Evolutionary conservation across 495 filamentous ascomycete species (phyloP).

Genomic region (Lasiosphaeria miniovina): DNA sequence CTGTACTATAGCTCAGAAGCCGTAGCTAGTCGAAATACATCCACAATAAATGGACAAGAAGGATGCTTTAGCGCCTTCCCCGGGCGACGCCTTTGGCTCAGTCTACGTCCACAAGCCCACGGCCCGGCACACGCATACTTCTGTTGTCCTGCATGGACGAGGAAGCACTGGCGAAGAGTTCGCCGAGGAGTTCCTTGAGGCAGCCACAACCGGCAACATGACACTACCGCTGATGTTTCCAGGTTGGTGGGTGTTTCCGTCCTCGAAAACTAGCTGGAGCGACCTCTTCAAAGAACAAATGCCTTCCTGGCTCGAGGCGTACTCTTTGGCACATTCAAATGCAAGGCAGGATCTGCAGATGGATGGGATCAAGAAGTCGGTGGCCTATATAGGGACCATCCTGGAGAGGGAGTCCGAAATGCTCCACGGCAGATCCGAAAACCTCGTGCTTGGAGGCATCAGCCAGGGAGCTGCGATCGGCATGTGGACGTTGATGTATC

Average conservation of each 20-base stretch:
- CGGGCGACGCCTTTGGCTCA: conserved; percentile 7
- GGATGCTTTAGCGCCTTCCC: background rate
- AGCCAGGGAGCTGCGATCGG: conserved; percentile 53
- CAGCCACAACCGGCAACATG: conserved; percentile 15
- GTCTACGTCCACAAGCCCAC: conserved; percentile 26
- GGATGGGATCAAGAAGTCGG: background rate
- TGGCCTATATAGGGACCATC: background rate
- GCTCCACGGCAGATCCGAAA: conserved; percentile 4
- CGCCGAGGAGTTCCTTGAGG: conserved; percentile 44
- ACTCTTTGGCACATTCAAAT: conserved; percentile 10
- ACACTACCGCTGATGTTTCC: conserved; percentile 23
- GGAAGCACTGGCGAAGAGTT: conserved; percentile 52
- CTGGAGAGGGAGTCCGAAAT: conserved; percentile 1
- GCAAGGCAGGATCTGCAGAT: conserved; percentile 1
- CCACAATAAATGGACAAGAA: background rate
- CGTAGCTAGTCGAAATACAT: too few species aligned
- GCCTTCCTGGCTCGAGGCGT: conserved; percentile 43
- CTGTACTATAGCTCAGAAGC: too few species aligned
- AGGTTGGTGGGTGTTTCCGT: conserved; percentile 41
- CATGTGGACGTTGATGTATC: conserved; percentile 37
- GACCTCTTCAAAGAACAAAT: conserved; percentile 28
- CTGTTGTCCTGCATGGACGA: conserved; percentile 55
- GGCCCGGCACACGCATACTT: conserved; percentile 46
- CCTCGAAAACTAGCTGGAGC: conserved; percentile 37
- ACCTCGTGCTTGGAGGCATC: conserved; percentile 45